phyloP scores from a whole-genome alignment of 1,284 basidiomycete species.

The Sphaerobolus stellatus region DNA sequence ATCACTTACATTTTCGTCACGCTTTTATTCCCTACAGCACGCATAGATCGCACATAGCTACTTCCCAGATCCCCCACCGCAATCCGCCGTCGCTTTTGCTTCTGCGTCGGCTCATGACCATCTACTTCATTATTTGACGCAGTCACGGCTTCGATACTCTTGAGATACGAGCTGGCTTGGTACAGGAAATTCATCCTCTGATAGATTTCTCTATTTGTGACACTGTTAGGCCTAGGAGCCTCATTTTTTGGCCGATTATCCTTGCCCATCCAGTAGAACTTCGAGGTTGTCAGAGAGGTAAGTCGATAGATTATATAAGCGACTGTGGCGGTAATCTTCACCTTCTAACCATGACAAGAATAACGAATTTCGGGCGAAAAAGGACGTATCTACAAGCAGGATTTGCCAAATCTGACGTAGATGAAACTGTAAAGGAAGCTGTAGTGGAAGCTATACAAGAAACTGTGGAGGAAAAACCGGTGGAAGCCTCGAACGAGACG shows the following conservation, averaged over 20 bases:
- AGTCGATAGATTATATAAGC: neutral
- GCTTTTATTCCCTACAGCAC: constrained; percentile 66
- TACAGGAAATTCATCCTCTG: constrained; percentile 83
- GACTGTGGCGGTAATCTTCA: neutral
- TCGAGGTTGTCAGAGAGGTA: neutral
- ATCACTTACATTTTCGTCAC: constrained; percentile 69
- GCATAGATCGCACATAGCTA: constrained; percentile 65
- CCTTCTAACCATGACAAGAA: constrained; percentile 57
- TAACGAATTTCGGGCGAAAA: constrained; percentile 70
- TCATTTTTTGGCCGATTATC: constrained; percentile 34
- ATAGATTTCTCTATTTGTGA: constrained; percentile 69
- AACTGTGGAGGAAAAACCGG: constrained; percentile 9
- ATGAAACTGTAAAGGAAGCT: constrained; percentile 29
- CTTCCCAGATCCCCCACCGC: constrained; percentile 50
- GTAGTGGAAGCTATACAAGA: constrained; percentile 18
- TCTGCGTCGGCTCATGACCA: constrained; percentile 28
- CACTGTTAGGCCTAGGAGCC: constrained; percentile 51
- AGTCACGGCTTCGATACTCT: constrained; percentile 34
- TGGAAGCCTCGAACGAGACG: constrained; percentile 28
- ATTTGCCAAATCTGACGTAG: constrained; percentile 30
- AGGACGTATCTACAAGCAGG: constrained; percentile 69
- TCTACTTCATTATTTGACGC: constrained; percentile 17
- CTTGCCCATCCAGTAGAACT: constrained; percentile 3
- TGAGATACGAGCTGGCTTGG: constrained; percentile 72
- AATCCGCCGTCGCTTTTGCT: neutral